Evolutionary conservation across 208 protist genomes (phyloP).

Genomic region (Giardia duodenalis): DNA sequence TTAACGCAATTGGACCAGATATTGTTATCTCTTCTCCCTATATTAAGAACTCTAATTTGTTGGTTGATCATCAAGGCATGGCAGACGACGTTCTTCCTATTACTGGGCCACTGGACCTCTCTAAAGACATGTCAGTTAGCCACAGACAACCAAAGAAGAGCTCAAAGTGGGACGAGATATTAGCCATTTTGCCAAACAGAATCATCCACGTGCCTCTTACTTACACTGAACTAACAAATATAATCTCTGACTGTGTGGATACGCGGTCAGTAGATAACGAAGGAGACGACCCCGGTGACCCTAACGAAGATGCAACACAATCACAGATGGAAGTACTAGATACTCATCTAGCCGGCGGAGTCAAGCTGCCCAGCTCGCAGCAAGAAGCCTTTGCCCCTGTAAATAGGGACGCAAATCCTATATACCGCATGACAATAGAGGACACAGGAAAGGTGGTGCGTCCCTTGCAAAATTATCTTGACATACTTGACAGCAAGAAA

Average conservation of each 20-base stretch:
- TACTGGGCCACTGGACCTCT: neutral
- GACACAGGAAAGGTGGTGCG: neutral
- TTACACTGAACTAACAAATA: too few species aligned
- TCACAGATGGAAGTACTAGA: neutral
- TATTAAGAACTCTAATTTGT: neutral
- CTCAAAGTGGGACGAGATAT: neutral
- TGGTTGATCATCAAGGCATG: neutral
- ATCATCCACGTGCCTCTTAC: too few species aligned
- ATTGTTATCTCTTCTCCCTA: neutral
- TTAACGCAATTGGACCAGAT: neutral
- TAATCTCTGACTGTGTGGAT: too few species aligned
- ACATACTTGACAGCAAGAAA: neutral
- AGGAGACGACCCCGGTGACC: too few species aligned
- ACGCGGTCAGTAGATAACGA: too few species aligned
- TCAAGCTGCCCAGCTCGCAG: too few species aligned
- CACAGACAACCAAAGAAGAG: neutral
- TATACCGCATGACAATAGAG: neutral
- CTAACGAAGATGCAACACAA: neutral
- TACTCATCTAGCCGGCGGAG: neutral
- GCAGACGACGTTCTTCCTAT: neutral
- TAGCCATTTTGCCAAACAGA: neutral
- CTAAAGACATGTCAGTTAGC: neutral
- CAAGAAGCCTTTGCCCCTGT: neutral
- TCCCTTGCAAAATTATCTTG: neutral
- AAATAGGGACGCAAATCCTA: neutral